A percentile compares a stretch with the other conserved stretches of the same genome.
phyloP scores from a whole-genome alignment of 116 monocot genomes.

The Dioscorea cayenensis region DNA sequence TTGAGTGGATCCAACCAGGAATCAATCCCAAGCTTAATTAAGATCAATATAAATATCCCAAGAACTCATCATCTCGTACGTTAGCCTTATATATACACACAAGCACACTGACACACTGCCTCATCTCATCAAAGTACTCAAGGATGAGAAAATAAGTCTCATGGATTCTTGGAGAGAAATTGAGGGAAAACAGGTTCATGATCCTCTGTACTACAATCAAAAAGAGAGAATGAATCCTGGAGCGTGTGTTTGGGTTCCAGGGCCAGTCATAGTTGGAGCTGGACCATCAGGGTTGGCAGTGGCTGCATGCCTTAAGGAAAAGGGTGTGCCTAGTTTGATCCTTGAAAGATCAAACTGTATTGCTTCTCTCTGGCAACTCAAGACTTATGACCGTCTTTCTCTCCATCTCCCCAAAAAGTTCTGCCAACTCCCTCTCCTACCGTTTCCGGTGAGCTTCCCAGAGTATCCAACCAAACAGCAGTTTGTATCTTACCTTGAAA shows the following conservation, averaged over 20 bases:
- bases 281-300: slow-evolving; percentile 79
- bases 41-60: too few species aligned
- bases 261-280: slow-evolving; percentile 62
- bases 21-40: too few species aligned
- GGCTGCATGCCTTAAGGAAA: slow-evolving; percentile 61
- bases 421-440: slow-evolving; percentile 71
- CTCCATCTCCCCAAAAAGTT: slow-evolving; percentile 76
- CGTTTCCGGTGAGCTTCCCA: slow-evolving; percentile 48
- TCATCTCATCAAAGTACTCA: background rate
- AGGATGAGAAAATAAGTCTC: background rate
- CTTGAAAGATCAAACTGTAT: slow-evolving; percentile 68
- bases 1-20: too few species aligned
- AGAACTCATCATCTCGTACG: too few species aligned
- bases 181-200: slow-evolving; percentile 18
- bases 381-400: slow-evolving; percentile 63
- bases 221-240: background rate
- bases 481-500: slow-evolving; percentile 59
- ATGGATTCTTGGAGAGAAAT: slow-evolving; percentile 17
- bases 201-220: background rate
- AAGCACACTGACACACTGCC: background rate
- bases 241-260: slow-evolving; percentile 18
- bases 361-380: slow-evolving; percentile 75
- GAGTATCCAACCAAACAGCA: slow-evolving; percentile 68
- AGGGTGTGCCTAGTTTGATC: slow-evolving; percentile 42
- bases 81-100: too few species aligned